Base-by-base conservation (phyloP, 306 rosid genomes). In the Gastrolobium villosum region DNA sequence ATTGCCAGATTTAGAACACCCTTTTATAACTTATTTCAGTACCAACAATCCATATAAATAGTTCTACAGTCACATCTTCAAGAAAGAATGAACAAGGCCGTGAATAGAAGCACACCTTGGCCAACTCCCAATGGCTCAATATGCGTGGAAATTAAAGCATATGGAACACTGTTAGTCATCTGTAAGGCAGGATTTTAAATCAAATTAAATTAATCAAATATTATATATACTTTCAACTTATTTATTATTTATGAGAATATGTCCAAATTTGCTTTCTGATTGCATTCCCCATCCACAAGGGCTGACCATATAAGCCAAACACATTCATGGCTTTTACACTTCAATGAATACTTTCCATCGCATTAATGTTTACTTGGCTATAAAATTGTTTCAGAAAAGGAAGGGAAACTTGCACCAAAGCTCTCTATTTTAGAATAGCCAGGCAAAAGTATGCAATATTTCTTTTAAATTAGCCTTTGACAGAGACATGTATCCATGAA, bases 1-100 rank as follows among this genome's bases (percentile, higher is more conserved):
- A 89, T 82, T 77, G 97, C 91, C 78, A 89, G 89, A 81, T 89
- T 92, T 78, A 92, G 84, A 62, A 92, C 92, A 79, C 94, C 97
- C 91, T 82, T 85, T 35, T 94, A 92, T 78, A 89, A 83, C 69
- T 92, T 57, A 68, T 32, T n/a, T n/a, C n/a, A n/a, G n/a, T n/a
- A n/a, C n/a, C n/a, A n/a, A n/a, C n/a, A n/a, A n/a, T n/a, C n/a
- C n/a, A n/a, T n/a, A n/a, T n/a, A n/a, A n/a, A n/a, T n/a, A n/a
- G n/a, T n/a, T n/a, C n/a, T n/a, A n/a, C n/a, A n/a, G n/a, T n/a
- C n/a, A n/a, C n/a, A n/a, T n/a, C n/a, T n/a, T n/a, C n/a, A n/a
- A n/a, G n/a, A n/a, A n/a, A n/a, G n/a, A n/a, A n/a, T n/a, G n/a
- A n/a, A n/a, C n/a, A n/a, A n/a, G n/a, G n/a, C n/a, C n/a, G n/a